Base-by-base conservation (phyloP, 116 monocot species). In the Zostera marina region DNA sequence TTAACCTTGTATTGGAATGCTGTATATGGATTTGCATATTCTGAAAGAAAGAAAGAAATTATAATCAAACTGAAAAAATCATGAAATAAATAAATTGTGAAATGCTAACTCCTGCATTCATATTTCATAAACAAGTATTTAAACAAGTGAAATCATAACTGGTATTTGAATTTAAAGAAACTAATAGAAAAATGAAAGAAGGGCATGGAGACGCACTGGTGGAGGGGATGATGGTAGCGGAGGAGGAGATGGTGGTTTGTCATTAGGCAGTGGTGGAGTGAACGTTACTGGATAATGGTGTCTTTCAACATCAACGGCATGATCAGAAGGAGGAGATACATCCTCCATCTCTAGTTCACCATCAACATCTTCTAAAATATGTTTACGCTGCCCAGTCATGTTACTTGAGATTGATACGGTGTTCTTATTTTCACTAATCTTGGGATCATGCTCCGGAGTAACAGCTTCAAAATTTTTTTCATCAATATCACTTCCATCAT, bases 341-440 rank as follows among this genome's bases (percentile, higher is more conserved):
- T 98, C 90, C 73, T 98, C 96, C 96, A 98, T 98, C 66, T 98
- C 96, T 53, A 98, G 85, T 61, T 98, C 96, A 44, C 85, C 96
- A 73, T 98, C 96, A 72, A 98, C 86, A 58, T 89, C 90, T 71
- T 85, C 96, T 52, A 98, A 70, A 17, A 98, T 70, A 60, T 71
- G 88, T 9, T 67, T 75, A 59, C 84, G 79, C 60, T 77, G 88
- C 26, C 69, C 77, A 11, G 46, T 42, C 22, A 41, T 47, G 11
- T 59, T 65, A 42, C 12, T 60, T 22, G 44, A 64, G 39, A 53
- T 42, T 17, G 47, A 41, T 21, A 21, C 70, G 16, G 44, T 79
- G 13, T 73, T 75, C 17, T 49, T 79, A 15, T 73, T 75, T 19
- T 49, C 26, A 57, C 56, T 62, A 63, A 62, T 58, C 17, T 75